Evolutionary conservation across 2,329 filamentous ascomycete species (phyloP).

Genomic region (Colletotrichum sp.): DNA sequence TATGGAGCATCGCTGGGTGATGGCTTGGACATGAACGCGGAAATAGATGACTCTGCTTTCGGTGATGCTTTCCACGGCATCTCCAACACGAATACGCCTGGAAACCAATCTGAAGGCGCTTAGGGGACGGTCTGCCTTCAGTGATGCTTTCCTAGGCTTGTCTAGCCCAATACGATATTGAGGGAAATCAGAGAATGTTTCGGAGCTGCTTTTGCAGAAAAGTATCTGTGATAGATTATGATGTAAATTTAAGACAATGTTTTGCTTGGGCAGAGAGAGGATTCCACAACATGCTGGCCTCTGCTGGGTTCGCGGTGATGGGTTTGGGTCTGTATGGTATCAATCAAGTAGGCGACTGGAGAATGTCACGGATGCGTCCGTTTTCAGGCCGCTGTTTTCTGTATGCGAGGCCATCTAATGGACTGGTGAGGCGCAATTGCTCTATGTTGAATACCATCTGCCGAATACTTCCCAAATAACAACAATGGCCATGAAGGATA

Average conservation of each 20-base stretch:
- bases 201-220: neutral
- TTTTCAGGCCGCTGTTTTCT: too few species aligned
- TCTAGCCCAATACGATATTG: neutral
- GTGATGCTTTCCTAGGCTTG: neutral
- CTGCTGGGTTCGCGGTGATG: neutral
- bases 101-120: constrained; percentile 22
- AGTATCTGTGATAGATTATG: neutral
- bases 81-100: constrained; percentile 42
- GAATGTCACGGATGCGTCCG: neutral
- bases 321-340: neutral
- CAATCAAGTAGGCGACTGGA: neutral
- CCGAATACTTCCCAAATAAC: neutral
- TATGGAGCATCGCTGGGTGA: constrained; percentile 59
- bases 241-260: neutral
- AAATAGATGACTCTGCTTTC: constrained; percentile 81
- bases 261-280: neutral
- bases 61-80: constrained; percentile 81
- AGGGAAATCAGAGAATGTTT: neutral
- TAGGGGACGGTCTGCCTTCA: neutral
- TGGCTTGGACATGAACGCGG: constrained; percentile 65
- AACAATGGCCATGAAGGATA: fast-evolving
- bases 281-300: neutral
- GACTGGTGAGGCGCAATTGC: neutral
- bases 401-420: neutral
- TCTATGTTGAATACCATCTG: neutral